Evolutionary conservation across 2,329 filamentous ascomycete species (phyloP), one percentile per base, ranked within the genome.

Genomic region (Alternaria alternata): DNA sequence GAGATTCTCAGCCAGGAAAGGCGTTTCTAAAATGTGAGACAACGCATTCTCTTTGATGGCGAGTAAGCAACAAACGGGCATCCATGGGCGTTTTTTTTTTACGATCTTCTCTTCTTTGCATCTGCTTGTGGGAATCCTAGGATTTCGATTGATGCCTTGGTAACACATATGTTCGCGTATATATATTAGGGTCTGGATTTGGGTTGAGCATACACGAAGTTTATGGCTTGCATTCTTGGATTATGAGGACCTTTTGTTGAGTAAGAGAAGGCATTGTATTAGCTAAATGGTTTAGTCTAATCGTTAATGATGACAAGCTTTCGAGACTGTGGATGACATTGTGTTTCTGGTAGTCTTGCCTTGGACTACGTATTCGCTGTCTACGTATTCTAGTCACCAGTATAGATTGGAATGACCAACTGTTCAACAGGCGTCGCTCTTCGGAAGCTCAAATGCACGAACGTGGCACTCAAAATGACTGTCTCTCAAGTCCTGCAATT

Each of bases 1-100:
- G 26, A 22, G 1, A 62, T 66, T 14, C 34, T 71, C 20, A 61
- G 63, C 4, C 46, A 49, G 20, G 32, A 49, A 38, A 38, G 14
- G 32, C 20, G 32, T n/a, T 24, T 38, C 8, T 49, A 26, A 49
- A 5, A 38, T 7, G 3, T 7, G 7, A 0, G 14, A 26, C 0
- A 3, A 5, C 20, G 32, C 46, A 36, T 49, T 12, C 11, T 12
- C 11, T 34, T 12, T 6, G n/a, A 38, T 12, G 36, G 18, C 16
- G 2, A 38, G 6, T 36, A 47, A 42, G 34, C 22, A 54, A 58
- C 30, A 20, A 54, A n/a, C n/a, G 26, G 41, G 51, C 51, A 55
- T 54, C 22, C 11, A 18, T 14, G 16, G 51, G 56, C 51, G 56
- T 38, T 59, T 55, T 16, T 54, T 38, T 59, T 55, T 16, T 54